Evolutionary conservation across 2,329 filamentous ascomycete species (phyloP), one percentile per base, ranked within the genome.

Genomic region (Ophiostoma angusticollis): DNA sequence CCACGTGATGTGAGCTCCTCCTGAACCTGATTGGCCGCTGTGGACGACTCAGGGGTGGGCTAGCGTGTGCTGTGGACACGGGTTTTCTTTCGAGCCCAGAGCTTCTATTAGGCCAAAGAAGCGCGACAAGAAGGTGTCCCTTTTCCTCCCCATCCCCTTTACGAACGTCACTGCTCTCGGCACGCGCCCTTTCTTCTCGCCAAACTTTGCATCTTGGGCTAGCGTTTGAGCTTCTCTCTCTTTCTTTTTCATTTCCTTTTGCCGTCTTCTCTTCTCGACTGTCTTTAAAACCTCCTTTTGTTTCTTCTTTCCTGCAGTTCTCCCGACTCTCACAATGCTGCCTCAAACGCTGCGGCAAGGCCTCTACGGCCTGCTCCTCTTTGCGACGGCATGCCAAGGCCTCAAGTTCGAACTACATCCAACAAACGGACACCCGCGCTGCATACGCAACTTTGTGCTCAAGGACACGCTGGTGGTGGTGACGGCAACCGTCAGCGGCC

Each of bases 381-480:
- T 78, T 42, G 60, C 69, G 47, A 62, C 65, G 43, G 64, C 64
- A 48, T 63, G 66, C 47, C 61, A 69, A 49, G 86, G 86, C 43
- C 77, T 98, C 54, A 95, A 93, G 68, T 95, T 98, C 71, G 91
- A 98, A 54, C 75, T 98, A 45, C 63, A 74, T 52, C 84, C 86
- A 31, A 72, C 78, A 48, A 62, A 65, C 37, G 60, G 63, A 42
- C 67, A 73, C 58, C 82, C 89, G 64, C 75, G 89, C 65, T 98
- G 91, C 67, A 83, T 98, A 60, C 78, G 89, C 59, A 98, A 98
- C 67, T 98, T 95, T 60, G 87, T 95, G 49, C 73, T 76, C 45
- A 82, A 78, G 62, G 86, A 95, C 57, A 93, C 91, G 48, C 68
- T 98, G 49, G 91, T 98, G 30, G 89, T 96, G 24, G 89, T 98